These are phyloP conservation scores for Sphagnum magellanicum DNA, from an alignment of 228 moss, liverwort and hornwort species.

Conservation along the genomic window DNA sequence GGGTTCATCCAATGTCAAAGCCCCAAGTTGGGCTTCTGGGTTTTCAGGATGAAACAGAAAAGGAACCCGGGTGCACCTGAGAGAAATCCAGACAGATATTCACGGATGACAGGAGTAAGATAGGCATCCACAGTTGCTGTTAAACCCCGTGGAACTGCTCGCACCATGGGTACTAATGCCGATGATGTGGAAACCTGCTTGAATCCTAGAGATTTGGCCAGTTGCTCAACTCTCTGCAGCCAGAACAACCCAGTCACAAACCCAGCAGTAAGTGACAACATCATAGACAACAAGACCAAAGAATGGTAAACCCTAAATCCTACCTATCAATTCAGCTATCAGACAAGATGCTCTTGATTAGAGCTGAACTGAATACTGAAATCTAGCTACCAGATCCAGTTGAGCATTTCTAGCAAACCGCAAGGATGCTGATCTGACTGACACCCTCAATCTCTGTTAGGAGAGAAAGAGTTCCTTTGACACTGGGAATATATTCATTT, in stretches of 20 bases:
- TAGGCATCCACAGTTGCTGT: constrained; percentile 97
- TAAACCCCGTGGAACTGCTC: constrained; percentile 92
- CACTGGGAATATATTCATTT: too few relatives aligned
- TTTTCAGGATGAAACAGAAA: too few relatives aligned
- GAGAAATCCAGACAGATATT: constrained; percentile 83
- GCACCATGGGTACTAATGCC: constrained; percentile 87
- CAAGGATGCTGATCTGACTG: too few relatives aligned
- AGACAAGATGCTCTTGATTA: background rate
- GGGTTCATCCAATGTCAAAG: too few relatives aligned
- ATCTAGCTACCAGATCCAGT: too few relatives aligned
- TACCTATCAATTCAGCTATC: background rate
- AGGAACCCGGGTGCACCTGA: constrained; percentile 25
- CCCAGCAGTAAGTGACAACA: too few relatives aligned
- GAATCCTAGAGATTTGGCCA: constrained; percentile 72
- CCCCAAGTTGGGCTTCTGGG: too few relatives aligned
- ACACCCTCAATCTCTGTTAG: background rate
- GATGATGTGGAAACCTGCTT: constrained; percentile 95
- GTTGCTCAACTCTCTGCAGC: constrained; percentile 43
- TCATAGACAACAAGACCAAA: too few relatives aligned
- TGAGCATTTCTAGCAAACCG: too few relatives aligned
- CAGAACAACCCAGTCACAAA: background rate
- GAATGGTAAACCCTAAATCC: too few relatives aligned
- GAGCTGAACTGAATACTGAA: too few relatives aligned
- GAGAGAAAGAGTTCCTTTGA: background rate
- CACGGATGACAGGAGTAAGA: constrained; percentile 82